Evolutionary conservation across 2,329 filamentous ascomycete species (phyloP), one percentile per base, ranked within the genome.

Genomic region (Colletotrichum lindemuthianum): DNA sequence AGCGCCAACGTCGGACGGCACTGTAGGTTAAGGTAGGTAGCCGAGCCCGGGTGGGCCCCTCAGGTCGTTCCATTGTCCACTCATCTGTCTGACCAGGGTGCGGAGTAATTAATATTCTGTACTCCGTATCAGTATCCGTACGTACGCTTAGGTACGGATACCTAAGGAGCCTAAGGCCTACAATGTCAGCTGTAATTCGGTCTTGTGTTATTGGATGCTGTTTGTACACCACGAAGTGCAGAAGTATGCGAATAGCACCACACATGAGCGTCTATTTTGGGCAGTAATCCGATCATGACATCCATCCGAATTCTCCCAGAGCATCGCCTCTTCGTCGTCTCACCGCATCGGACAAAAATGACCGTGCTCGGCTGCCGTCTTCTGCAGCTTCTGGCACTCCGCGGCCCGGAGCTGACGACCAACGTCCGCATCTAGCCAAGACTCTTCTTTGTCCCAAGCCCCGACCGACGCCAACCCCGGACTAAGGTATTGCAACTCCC

Each of bases 1-100:
- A 41, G 32, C 57, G 52, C 57, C 47, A 65, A 60, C 57, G 56
- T 65, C 57, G 57, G 50, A 65, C 61, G 61, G 45, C 39, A 41
- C 7, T 45, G n/a, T n/a, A n/a, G n/a, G n/a, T n/a, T n/a, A n/a
- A n/a, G n/a, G n/a, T 45, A 63, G 39, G 44, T 45, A 39, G 51
- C 60, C 60, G 37, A 59, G 37, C 15, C 60, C 60, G 43, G 55
- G 55, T 32, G 15, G 54, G 24, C 34, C 44, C 11, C 12, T 32
- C 16, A 15, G 47, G 15, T n/a, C 16, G 16, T 33, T 12, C n/a
- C 13, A 16, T n/a, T 49, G 60, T 59, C 47, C 53, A 41, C 54
- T n/a, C 41, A 13, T 15, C 10, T 48, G 58, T 63, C 32, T 24
- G 24, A 24, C 24, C 24, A 24, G n/a, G n/a, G n/a, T n/a, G n/a